A percentile compares a stretch with the other conserved stretches of the same genome.
phyloP scores from a whole-genome alignment of 768 basidiomycete species.

The Boletus fagicola region DNA sequence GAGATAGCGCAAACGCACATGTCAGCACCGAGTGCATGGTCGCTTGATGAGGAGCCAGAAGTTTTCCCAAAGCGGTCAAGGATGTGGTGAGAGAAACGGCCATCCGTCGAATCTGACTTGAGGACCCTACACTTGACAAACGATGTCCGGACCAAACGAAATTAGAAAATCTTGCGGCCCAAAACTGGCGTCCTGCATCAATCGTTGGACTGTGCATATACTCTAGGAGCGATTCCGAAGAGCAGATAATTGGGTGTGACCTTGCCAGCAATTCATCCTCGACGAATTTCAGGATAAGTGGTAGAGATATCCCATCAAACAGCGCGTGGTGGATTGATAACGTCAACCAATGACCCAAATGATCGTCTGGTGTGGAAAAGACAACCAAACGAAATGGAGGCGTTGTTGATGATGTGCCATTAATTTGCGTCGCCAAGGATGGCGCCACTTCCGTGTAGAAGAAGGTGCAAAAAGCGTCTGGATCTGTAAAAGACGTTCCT shows the following conservation, averaged over 20 bases:
- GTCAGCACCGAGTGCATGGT: slow-evolving; percentile 34
- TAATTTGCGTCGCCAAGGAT: slow-evolving; percentile 25
- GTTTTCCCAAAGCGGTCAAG: slow-evolving; percentile 21
- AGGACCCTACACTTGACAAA: not conserved
- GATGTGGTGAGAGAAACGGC: slow-evolving; percentile 12
- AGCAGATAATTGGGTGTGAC: slow-evolving; percentile 8
- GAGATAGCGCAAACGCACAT: slow-evolving; percentile 28
- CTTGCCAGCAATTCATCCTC: slow-evolving; percentile 22
- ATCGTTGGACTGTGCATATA: slow-evolving; percentile 17
- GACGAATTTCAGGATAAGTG: slow-evolving; percentile 28
- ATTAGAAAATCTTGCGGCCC: slow-evolving; percentile 21
- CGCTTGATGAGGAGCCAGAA: slow-evolving; percentile 23
- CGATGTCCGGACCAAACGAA: slow-evolving; percentile 21
- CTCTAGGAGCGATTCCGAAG: slow-evolving; percentile 24
- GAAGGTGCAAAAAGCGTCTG: slow-evolving; percentile 17
- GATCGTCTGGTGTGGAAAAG: slow-evolving; percentile 5
- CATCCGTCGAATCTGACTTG: slow-evolving; percentile 12
- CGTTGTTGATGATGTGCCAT: slow-evolving; percentile 14
- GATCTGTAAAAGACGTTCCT: slow-evolving; percentile 4
- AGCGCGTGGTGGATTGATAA: slow-evolving; percentile 37
- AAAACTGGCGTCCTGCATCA: slow-evolving; percentile 21
- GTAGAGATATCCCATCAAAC: slow-evolving; percentile 34
- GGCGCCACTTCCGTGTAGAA: slow-evolving; percentile 25
- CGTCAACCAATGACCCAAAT: slow-evolving; percentile 9
- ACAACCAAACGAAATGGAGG: slow-evolving; percentile 18